These are phyloP conservation scores for Piper betle DNA, from an alignment of 164 flowering plant genomes.

Conservation along the genomic window DNA sequence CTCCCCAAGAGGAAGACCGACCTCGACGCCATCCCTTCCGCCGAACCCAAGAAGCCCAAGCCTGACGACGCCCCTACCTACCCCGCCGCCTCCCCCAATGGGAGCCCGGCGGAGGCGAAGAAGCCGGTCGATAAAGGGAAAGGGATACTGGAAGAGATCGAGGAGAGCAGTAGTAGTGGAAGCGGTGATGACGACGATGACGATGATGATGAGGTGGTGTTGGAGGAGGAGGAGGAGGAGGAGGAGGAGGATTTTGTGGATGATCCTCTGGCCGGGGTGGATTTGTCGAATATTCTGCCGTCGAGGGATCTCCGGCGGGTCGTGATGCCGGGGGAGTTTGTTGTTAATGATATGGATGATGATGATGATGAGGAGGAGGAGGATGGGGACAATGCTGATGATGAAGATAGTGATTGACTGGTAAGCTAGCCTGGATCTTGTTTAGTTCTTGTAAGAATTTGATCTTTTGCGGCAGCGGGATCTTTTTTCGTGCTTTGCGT, in stretches of 20 bases:
- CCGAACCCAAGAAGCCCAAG: too few species aligned
- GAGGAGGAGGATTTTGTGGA: slow-evolving; percentile 49
- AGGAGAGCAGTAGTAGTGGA: background rate
- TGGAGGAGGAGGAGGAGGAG: slow-evolving; percentile 38
- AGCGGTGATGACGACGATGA: slow-evolving; percentile 21
- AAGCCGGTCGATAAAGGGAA: slow-evolving; percentile 50
- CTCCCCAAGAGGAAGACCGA: too few species aligned
- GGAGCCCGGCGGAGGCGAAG: slow-evolving; percentile 34
- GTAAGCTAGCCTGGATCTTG: background rate
- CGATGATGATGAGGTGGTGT: slow-evolving; percentile 16
- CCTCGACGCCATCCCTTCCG: too few species aligned
- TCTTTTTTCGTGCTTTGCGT: background rate
- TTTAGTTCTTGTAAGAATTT: background rate
- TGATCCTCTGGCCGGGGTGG: slow-evolving; percentile 84
- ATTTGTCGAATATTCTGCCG: slow-evolving; percentile 73
- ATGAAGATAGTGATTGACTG: background rate
- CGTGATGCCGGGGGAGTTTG: slow-evolving; percentile 29
- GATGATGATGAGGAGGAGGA: slow-evolving; percentile 38
- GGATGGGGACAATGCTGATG: background rate
- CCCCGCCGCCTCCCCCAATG: slow-evolving; percentile 13
- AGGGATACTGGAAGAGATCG: slow-evolving; percentile 29
- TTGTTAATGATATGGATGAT: slow-evolving; percentile 22
- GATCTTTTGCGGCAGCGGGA: background rate
- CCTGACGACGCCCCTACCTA: too few species aligned
- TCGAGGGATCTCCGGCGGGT: slow-evolving; percentile 55